A percentile compares a stretch with the other conserved stretches of the same genome.
These are phyloP conservation scores for Geotrichum klebahnii DNA, from an alignment of 1,139 yeast species.

Conservation along the genomic window DNA sequence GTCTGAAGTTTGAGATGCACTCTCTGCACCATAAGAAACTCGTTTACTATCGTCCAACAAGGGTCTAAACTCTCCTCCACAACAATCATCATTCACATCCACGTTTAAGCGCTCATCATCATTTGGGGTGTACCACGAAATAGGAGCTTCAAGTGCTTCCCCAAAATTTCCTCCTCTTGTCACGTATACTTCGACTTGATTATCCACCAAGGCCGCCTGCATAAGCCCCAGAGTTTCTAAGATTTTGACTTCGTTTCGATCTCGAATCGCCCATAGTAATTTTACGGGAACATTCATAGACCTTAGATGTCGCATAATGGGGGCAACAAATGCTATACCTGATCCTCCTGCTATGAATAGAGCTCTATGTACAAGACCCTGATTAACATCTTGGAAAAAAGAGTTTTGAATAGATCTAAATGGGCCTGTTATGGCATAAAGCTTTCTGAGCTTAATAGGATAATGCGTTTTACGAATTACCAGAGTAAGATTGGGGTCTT, in stretches of 20 bases:
- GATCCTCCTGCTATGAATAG: slow-evolving; percentile 73
- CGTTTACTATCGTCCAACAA: slow-evolving; percentile 5
- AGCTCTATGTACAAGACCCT: slow-evolving; percentile 46
- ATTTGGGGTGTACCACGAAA: slow-evolving; percentile 11
- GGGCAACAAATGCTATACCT: slow-evolving; percentile 75
- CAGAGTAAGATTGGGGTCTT: slow-evolving; percentile 44
- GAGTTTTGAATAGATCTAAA: slow-evolving; percentile 46
- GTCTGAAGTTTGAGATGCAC: slow-evolving; percentile 5
- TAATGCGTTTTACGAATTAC: slow-evolving; percentile 66
- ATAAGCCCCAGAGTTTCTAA: slow-evolving; percentile 43
- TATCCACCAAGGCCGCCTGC: slow-evolving; percentile 31
- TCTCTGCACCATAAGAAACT: background rate
- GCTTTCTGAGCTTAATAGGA: slow-evolving; percentile 47
- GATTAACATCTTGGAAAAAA: slow-evolving; percentile 33
- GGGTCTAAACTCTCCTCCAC: slow-evolving; percentile 14
- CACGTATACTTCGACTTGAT: slow-evolving; percentile 38
- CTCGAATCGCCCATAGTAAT: slow-evolving; percentile 84
- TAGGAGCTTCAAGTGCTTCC: slow-evolving; percentile 1
- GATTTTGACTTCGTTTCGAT: slow-evolving; percentile 66
- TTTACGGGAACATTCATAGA: slow-evolving; percentile 74
- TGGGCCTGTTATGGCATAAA: slow-evolving; percentile 69
- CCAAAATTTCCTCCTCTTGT: slow-evolving; percentile 26
- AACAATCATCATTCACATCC: slow-evolving; percentile 17
- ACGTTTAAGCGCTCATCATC: slow-evolving; percentile 17
- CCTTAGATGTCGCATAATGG: slow-evolving; percentile 69